Conservation (phyloP, 2,329 filamentous ascomycete species). For the Talaromyces verruculosus region DNA sequence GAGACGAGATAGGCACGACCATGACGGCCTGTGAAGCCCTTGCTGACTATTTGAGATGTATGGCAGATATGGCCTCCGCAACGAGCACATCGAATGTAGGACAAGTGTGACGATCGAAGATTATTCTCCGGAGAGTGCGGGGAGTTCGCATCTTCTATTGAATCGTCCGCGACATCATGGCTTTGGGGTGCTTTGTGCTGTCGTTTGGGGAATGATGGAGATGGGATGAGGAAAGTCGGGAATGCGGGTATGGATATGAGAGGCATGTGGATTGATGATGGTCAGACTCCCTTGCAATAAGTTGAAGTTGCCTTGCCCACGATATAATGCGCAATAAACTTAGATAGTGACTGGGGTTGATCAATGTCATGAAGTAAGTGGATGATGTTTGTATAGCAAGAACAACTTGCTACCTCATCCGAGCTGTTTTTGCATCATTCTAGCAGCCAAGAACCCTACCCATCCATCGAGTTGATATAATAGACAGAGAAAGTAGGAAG, state of each 20-base stretch:
- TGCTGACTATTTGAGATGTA: slow-evolving; percentile 61
- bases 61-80: slow-evolving; percentile 61
- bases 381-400: background rate
- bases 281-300: too few species aligned
- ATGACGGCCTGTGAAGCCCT: slow-evolving; percentile 65
- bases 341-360: background rate
- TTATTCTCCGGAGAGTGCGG: background rate
- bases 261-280: slow-evolving; percentile 7
- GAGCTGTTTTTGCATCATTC: background rate
- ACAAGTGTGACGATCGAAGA: slow-evolving; percentile 38
- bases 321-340: background rate
- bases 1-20: slow-evolving; percentile 64
- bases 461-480: background rate
- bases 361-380: background rate
- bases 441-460: background rate
- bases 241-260: slow-evolving; percentile 15
- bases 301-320: background rate
- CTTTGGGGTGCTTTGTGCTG: background rate
- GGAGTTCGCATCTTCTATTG: background rate
- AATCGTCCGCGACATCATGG: background rate
- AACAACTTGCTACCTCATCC: background rate
- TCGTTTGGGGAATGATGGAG: slow-evolving; percentile 47
- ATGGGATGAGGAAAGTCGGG: slow-evolving; percentile 23
- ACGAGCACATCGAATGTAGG: slow-evolving; percentile 59
- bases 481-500: background rate